Conservation (phyloP, 2,329 filamentous ascomycete genomes). For the Cytospora paraplurivora region DNA sequence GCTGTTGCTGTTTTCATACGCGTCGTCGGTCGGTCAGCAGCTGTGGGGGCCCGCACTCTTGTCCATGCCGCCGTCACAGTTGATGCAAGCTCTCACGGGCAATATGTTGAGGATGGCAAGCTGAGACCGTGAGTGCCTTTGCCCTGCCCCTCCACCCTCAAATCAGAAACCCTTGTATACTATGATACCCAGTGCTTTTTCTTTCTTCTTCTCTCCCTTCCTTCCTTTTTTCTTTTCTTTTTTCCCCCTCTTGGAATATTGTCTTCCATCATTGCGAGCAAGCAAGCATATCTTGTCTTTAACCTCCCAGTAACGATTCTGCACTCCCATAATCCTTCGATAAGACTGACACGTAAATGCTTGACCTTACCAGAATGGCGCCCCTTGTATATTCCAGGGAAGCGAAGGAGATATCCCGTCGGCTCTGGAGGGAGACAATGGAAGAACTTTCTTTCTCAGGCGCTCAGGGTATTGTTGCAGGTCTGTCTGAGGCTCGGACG, state of each 20-base stretch:
- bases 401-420: not conserved
- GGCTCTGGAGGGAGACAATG: slow-evolving; percentile 13
- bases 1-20: not conserved
- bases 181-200: too few relatives aligned
- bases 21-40: not conserved
- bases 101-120: slow-evolving; percentile 12
- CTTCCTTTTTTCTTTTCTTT: too few relatives aligned
- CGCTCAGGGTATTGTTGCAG: not conserved
- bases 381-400: slow-evolving; percentile 1
- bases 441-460: slow-evolving; percentile 2
- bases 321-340: not conserved
- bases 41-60: not conserved
- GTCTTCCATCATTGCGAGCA: not conserved
- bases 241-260: too few relatives aligned
- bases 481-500: not conserved
- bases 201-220: too few relatives aligned
- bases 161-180: too few relatives aligned
- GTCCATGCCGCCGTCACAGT: not conserved
- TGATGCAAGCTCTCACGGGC: not conserved
- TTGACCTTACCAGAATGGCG: not conserved
- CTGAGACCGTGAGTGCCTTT: slow-evolving; percentile 6
- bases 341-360: slow-evolving; percentile 3
- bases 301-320: not conserved
- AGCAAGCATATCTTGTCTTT: not conserved
- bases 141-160: not conserved